These are phyloP conservation scores for Xerocomus spinulosus DNA, from an alignment of 768 basidiomycete genomes.

Conservation along the genomic window DNA sequence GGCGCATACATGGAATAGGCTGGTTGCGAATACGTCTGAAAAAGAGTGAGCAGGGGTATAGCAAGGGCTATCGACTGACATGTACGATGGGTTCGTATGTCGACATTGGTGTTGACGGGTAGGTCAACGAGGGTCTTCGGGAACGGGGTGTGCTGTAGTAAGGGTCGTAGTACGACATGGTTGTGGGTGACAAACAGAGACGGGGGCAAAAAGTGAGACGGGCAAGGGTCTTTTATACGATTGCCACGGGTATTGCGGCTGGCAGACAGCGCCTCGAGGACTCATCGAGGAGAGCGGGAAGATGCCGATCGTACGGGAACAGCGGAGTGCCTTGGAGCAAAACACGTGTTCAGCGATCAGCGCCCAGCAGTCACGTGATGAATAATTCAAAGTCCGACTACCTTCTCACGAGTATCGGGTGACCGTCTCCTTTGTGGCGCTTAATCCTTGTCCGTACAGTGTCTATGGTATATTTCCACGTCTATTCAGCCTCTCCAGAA, in stretches of 20 bases:
- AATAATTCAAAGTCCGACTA: not conserved
- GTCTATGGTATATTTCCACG: slow-evolving; percentile 3
- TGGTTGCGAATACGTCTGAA: slow-evolving; percentile 39
- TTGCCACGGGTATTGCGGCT: slow-evolving; percentile 16
- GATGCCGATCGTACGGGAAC: slow-evolving; percentile 18
- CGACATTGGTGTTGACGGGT: slow-evolving; percentile 30
- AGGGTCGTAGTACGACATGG: slow-evolving; percentile 44
- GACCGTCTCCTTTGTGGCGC: not conserved
- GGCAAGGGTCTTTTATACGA: slow-evolving; percentile 23
- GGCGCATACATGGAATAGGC: slow-evolving; percentile 45
- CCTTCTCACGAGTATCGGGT: not conserved
- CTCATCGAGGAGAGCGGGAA: slow-evolving; percentile 21
- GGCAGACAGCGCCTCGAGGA: slow-evolving; percentile 28
- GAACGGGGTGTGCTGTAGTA: slow-evolving; percentile 32
- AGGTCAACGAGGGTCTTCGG: slow-evolving; percentile 33
- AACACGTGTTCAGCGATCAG: not conserved
- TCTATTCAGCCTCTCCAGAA: slow-evolving; percentile 3
- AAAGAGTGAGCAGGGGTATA: not conserved
- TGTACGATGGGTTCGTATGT: slow-evolving; percentile 41
- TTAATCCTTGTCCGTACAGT: too few relatives aligned
- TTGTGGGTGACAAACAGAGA: slow-evolving; percentile 11
- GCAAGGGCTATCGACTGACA: slow-evolving; percentile 29
- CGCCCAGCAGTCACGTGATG: not conserved
- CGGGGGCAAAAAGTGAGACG: slow-evolving; percentile 1
- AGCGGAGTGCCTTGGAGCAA: slow-evolving; percentile 20